Evolutionary conservation across 345 rosid genomes (phyloP).

Genomic region (Gossypium stocksii): DNA sequence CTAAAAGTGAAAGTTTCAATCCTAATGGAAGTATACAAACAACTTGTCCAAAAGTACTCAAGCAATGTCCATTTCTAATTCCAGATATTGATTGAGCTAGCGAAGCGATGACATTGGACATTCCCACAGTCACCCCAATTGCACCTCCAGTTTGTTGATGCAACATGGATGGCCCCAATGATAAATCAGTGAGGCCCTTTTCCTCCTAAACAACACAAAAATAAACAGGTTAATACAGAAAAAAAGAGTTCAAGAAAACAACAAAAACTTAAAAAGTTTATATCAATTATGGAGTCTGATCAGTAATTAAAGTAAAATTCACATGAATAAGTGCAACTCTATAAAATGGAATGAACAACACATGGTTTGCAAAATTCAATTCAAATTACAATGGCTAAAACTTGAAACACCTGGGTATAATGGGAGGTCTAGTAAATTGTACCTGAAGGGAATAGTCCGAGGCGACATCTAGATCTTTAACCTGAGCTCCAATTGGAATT

Average conservation of each 20-base stretch:
- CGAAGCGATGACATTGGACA: constrained; percentile 56
- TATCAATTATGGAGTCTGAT: neutral
- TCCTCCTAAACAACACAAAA: constrained; percentile 34
- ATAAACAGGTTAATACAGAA: constrained; percentile 10
- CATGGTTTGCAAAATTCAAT: neutral
- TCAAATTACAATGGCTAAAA: neutral
- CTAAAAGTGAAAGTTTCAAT: constrained; percentile 53
- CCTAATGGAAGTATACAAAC: constrained; percentile 52
- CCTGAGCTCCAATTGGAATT: constrained; percentile 74
- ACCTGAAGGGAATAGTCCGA: constrained; percentile 51
- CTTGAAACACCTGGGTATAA: neutral
- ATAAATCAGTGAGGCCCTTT: constrained; percentile 54
- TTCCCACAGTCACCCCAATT: constrained; percentile 54
- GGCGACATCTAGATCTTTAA: constrained; percentile 51
- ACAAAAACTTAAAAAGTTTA: neutral
- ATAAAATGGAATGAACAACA: neutral
- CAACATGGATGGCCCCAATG: constrained; percentile 66
- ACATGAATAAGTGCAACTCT: neutral
- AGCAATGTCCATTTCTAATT: constrained; percentile 31
- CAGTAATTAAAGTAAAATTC: neutral
- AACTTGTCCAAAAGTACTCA: constrained; percentile 71
- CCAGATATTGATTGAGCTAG: constrained; percentile 60
- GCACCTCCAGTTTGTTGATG: constrained; percentile 55
- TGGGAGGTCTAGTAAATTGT: neutral
- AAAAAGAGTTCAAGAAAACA: neutral